Evolutionary conservation across 163 green algal genomes (phyloP).

Genomic region (Chlamydomonas reinhardtii): DNA sequence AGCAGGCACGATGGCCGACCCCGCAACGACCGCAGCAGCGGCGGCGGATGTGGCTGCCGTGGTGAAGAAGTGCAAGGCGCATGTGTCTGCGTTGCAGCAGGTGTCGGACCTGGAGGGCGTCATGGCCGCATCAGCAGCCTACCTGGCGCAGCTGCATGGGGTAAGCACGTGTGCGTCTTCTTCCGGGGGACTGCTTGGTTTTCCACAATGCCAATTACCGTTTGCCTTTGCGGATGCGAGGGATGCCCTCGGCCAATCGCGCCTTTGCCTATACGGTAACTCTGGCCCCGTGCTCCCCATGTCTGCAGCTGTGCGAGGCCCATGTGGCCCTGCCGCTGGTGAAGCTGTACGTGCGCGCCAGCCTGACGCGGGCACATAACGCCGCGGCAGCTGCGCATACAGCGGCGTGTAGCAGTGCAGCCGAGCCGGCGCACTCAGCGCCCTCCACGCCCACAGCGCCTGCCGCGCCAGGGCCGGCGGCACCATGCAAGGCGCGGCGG

Average conservation of each 20-base stretch:
- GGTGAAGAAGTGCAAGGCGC: constrained; percentile 48
- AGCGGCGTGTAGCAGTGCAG: background rate
- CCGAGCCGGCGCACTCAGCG: background rate
- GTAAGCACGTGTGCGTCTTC: no score
- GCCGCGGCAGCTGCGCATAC: background rate
- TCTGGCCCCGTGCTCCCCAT: no score
- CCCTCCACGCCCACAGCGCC: background rate
- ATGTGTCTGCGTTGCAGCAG: constrained; percentile 27
- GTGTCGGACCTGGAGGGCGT: background rate
- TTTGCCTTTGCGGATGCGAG: no score
- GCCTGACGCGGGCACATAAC: background rate
- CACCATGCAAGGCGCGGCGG: constrained; percentile 18
- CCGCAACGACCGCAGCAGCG: no score
- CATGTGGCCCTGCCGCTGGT: background rate
- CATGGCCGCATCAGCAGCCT: background rate
- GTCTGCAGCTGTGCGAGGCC: no score
- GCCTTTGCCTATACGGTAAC: no score
- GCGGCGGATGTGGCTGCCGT: background rate
- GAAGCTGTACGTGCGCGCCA: constrained; percentile 30
- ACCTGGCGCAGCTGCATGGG: constrained; percentile 21
- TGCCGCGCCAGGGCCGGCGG: background rate
- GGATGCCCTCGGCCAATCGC: no score
- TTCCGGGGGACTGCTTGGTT: no score
- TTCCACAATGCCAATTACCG: no score
- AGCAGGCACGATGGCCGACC: no score